Evolutionary conservation across 2,329 filamentous ascomycete species (phyloP).

Genomic region (Pleomassaria siparia): DNA sequence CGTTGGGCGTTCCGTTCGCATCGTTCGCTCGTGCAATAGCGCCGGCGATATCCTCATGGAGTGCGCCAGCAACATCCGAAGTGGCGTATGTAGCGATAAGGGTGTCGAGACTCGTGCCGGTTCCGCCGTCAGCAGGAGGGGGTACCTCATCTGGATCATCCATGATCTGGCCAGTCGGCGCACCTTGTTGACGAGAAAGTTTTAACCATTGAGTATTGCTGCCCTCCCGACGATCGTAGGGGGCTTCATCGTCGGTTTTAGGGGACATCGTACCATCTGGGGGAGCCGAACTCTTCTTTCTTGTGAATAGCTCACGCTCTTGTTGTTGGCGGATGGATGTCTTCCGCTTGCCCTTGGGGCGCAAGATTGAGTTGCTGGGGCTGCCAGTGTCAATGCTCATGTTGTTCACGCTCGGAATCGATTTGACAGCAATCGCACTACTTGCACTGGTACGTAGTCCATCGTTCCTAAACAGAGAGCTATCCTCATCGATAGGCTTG

Average conservation of each 20-base stretch:
- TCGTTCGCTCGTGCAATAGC: slow-evolving; percentile 65
- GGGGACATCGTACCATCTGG: slow-evolving; percentile 59
- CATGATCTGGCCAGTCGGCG: slow-evolving; percentile 60
- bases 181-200: slow-evolving; percentile 56
- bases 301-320: slow-evolving; percentile 85
- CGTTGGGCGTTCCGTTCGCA: slow-evolving; percentile 68
- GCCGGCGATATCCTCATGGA: slow-evolving; percentile 76
- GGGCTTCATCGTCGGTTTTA: slow-evolving; percentile 63
- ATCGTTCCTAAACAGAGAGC: slow-evolving; percentile 61
- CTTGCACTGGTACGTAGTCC: slow-evolving; percentile 74
- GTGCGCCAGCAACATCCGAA: slow-evolving; percentile 74
- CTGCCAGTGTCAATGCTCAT: slow-evolving; percentile 68
- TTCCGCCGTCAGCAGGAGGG: slow-evolving; percentile 57
- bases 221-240: slow-evolving; percentile 52
- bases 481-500: slow-evolving; percentile 58
- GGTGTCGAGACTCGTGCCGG: slow-evolving; percentile 76
- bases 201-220: slow-evolving; percentile 61
- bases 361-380: slow-evolving; percentile 61
- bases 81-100: slow-evolving; percentile 74
- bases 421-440: slow-evolving; percentile 86
- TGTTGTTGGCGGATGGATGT: slow-evolving; percentile 84
- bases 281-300: slow-evolving; percentile 65
- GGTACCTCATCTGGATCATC: slow-evolving; percentile 70
- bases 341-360: slow-evolving; percentile 70
- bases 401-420: slow-evolving; percentile 80